phyloP scores from a whole-genome alignment of 345 rosid species.

The Crucihimalaya himalaica region DNA sequence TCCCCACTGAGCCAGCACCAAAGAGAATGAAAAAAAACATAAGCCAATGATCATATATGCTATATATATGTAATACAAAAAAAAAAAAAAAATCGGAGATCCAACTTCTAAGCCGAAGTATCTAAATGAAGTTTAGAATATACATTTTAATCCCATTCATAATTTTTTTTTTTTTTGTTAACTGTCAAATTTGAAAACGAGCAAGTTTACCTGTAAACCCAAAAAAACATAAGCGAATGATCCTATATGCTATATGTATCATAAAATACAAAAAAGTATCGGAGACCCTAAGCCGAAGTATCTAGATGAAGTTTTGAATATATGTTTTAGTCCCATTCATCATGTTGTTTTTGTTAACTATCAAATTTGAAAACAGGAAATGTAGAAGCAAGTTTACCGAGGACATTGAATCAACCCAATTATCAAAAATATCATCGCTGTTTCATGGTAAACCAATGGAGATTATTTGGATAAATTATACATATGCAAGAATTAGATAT shows the following conservation, averaged over 20 bases:
- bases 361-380: too few species aligned
- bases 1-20: slow-evolving; percentile 62
- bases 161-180: neutral
- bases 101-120: neutral
- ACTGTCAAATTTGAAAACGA: too few species aligned
- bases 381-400: slow-evolving; percentile 43
- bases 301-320: neutral
- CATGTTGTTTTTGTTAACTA: neutral
- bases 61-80: neutral
- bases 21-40: slow-evolving; percentile 25
- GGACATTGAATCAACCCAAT: slow-evolving; percentile 54
- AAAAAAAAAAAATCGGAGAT: neutral
- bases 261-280: neutral
- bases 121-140: neutral
- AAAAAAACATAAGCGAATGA: slow-evolving; percentile 29
- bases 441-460: neutral
- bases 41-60: slow-evolving; percentile 8
- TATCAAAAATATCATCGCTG: slow-evolving; percentile 49
- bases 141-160: neutral
- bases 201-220: slow-evolving; percentile 78
- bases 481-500: neutral
- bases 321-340: neutral
- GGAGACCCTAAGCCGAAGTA: neutral
- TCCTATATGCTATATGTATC: neutral
- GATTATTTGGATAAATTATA: neutral